Evolutionary conservation across 352 stramenopile genomes (phyloP).

Genomic region (Phytophthora niederhauseri): DNA sequence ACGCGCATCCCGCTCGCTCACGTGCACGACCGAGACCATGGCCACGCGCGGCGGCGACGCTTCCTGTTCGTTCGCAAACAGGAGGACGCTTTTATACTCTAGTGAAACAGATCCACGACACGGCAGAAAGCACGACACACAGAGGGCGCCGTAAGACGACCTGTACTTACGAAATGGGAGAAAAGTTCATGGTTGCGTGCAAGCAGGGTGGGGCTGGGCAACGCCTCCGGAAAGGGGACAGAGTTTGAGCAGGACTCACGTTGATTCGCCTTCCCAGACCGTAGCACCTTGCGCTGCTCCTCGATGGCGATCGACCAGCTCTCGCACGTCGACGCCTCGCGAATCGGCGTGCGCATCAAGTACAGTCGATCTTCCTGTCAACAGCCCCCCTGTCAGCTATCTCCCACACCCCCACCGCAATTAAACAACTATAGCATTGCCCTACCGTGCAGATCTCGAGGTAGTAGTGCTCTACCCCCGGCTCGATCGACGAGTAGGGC

Average conservation of each 20-base stretch:
- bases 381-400: not conserved
- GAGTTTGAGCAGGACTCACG: conserved; percentile 47
- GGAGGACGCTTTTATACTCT: conserved; percentile 77
- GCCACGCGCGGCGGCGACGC: conserved; percentile 64
- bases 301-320: conserved; percentile 88
- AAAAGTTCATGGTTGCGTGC: conserved; percentile 81
- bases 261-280: conserved; percentile 55
- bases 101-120: conserved; percentile 35
- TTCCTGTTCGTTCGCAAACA: conserved; percentile 77
- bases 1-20: conserved; percentile 63
- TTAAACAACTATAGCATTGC: not conserved
- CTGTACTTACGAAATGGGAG: conserved; percentile 78
- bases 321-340: conserved; percentile 79
- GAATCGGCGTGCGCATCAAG: conserved; percentile 72
- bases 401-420: not conserved
- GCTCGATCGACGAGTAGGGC: conserved; percentile 53
- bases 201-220: conserved; percentile 74
- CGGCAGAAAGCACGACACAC: conserved; percentile 26
- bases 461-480: conserved; percentile 77
- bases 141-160: conserved; percentile 35
- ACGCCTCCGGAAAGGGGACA: conserved; percentile 39
- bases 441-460: conserved; percentile 78
- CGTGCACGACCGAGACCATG: conserved; percentile 78
- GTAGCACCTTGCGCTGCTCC: conserved; percentile 79
- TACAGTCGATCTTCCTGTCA: conserved; percentile 69